Base-by-base conservation (phyloP, 2,329 filamentous ascomycete genomes). In the Rachicladosporium sp. region DNA sequence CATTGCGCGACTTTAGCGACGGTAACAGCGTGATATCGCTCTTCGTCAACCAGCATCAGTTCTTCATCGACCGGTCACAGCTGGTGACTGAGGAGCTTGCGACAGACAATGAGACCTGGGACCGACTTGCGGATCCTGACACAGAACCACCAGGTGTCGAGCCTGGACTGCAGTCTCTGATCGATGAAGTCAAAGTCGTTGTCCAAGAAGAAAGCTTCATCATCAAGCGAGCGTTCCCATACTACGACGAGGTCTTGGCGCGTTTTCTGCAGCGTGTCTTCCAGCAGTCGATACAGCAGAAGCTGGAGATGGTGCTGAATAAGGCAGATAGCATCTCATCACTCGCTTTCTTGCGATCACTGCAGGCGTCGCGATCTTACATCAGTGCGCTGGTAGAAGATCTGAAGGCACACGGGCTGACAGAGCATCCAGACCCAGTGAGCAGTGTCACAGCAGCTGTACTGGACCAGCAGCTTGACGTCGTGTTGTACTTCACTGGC, bases 21-120 rank as follows among this genome's bases (percentile, higher is more conserved):
- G 91, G 91, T 37, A 79, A 86, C 42, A 96, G 88, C 58, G 91
- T 96, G 43, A 93, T 95, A 61, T 89, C 85, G 10, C 72, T 89
- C 8, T 98, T 96, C 60, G 89, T 98, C 56, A 98, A 98, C 57
- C 91, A 98, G 60, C 93, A 98, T 63, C 87, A 94, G 55, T 98
- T 98, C 71, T 98, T 98, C 65, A 95, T 98, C 55, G 91, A 96
- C 57, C 74, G 88, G 19, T 91, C 87, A 50, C 89, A 96, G 59
- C 69, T 98, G 42, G 80, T 94, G 36, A 82, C 81, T 0, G 88
- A 94, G 53, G 88, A 94, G 58, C 76, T 93, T 10, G 73, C 73
- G 2, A 73, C 76, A 9, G 84, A 91, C 51, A 73, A 66, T n/a
- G 71, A 75, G 36, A 72, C 66, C 40, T 95, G 89, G 88, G 89